A percentile compares a stretch with the other conserved stretches of the same genome.
phyloP scores from a whole-genome alignment of 352 stramenopile species.

The Plasmopara muralis region DNA sequence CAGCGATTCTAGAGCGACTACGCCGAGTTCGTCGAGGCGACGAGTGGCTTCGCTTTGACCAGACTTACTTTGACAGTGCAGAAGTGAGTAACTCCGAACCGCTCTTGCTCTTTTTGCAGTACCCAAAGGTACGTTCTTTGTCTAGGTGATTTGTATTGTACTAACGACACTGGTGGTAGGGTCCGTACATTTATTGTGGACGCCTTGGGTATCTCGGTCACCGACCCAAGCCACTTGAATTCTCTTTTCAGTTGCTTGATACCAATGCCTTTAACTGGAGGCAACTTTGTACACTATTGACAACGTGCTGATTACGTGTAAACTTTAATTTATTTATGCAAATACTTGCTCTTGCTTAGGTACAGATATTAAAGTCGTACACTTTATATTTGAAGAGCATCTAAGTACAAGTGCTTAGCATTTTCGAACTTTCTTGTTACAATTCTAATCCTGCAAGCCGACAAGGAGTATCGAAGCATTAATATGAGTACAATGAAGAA shows the following conservation, averaged over 20 bases:
- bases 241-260: constrained; percentile 64
- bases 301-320: constrained; percentile 1
- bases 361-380: too few species aligned
- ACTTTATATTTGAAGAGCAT: too few species aligned
- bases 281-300: constrained; percentile 12
- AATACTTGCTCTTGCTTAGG: too few species aligned
- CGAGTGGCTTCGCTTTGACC: constrained; percentile 10
- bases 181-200: constrained; percentile 65
- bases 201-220: constrained; percentile 51
- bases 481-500: too few species aligned
- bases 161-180: constrained; percentile 10
- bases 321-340: background rate
- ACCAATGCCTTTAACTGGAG: constrained; percentile 24
- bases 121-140: constrained; percentile 16
- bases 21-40: constrained; percentile 15
- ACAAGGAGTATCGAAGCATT: too few species aligned
- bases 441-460: too few species aligned
- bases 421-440: too few species aligned
- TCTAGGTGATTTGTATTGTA: background rate
- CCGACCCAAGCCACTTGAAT: constrained; percentile 32
- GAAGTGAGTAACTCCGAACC: background rate
- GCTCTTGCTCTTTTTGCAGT: constrained; percentile 24
- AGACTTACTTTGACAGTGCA: constrained; percentile 11
- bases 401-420: too few species aligned
- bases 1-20: constrained; percentile 13